Base-by-base conservation (phyloP, 495 filamentous ascomycete genomes). In the Aspergillus nidulans region DNA sequence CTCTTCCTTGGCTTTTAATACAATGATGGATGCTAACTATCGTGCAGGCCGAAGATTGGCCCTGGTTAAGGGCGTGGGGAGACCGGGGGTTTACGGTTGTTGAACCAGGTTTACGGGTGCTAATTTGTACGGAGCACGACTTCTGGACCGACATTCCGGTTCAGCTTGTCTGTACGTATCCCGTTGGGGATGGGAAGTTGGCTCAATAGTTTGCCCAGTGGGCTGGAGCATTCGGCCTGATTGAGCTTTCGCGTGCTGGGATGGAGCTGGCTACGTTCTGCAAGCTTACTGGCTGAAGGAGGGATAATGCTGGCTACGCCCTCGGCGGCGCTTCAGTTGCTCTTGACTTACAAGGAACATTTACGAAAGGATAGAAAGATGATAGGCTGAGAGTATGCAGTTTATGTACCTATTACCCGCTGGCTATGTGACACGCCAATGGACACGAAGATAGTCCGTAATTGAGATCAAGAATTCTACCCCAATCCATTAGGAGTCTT, bases 31-130 rank as follows among this genome's bases (percentile, higher is more conserved):
- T 52, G 65, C 57, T 38, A 53, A 34, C 36, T 15, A 21, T 0
- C 25, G 13, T 50, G 44, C 39, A 81, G 78, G 78, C 87, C 86
- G 53, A 88, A 86, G 74, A 90, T 90, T 56, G 86, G 86, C 58
- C 86, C 86, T 4, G 86, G 86, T 63, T 90, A 77, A 78, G 13
- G 23, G 45, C 10, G 26, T 8, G 24, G 7, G 5, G 13, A 3
- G 9, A 21, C 15, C 16, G 24, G 3, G 4, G 9, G 20, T 40
- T 41, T 2, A 26, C 9, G 21, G 5, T 25, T 21, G 6, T 3
- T 26, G 13, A 12, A n/a, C 10, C 30, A 12, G 15, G 30, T 13
- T 34, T 34, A n/a, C n/a, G n/a, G n/a, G n/a, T n/a, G 30, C 30
- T 34, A 34, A 34, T 34, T 6, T 34, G 4, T 28, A 28, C 5